These are phyloP conservation scores for Ramaria sp. DNA, from an alignment of 768 basidiomycete genomes.

Conservation along the genomic window DNA sequence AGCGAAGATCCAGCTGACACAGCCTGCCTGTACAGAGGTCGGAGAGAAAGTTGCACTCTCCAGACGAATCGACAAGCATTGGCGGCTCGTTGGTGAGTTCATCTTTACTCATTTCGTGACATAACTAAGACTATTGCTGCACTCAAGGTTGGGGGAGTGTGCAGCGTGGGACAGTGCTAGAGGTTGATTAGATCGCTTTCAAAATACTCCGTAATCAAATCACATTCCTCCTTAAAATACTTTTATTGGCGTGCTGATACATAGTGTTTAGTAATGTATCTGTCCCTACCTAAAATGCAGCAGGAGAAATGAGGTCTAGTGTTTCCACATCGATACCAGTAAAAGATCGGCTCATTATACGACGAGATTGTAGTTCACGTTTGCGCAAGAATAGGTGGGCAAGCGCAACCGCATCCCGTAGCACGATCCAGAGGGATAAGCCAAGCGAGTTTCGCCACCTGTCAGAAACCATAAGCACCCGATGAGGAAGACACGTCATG, in stretches of 20 bases:
- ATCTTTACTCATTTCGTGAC: not conserved
- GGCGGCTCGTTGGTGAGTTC: slow-evolving; percentile 85
- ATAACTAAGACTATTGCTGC: not conserved
- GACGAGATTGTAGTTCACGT: slow-evolving; percentile 58
- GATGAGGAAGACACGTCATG: not conserved
- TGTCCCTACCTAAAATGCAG: not conserved
- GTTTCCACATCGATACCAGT: slow-evolving; percentile 57
- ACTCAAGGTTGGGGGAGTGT: slow-evolving; percentile 62
- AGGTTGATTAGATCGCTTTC: slow-evolving; percentile 19
- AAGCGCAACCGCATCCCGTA: slow-evolving; percentile 57
- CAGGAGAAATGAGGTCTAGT: slow-evolving; percentile 45
- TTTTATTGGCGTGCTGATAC: not conserved
- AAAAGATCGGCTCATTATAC: slow-evolving; percentile 61
- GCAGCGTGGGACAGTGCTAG: slow-evolving; percentile 73
- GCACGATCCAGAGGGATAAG: slow-evolving; percentile 54
- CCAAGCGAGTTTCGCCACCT: slow-evolving; percentile 65
- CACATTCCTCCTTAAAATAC: not conserved
- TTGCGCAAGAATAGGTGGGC: slow-evolving; percentile 61
- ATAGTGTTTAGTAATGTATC: not conserved
- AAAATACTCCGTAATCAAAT: not conserved
- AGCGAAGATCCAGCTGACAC: slow-evolving; percentile 88
- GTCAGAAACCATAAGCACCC: not conserved
- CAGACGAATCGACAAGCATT: slow-evolving; percentile 94
- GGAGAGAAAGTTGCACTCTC: slow-evolving; percentile 97
- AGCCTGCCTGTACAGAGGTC: slow-evolving; percentile 91